Evolutionary conservation across 257 asterid genomes (phyloP), one percentile per base, ranked within the genome.

Genomic region (Solanum paucissectum): DNA sequence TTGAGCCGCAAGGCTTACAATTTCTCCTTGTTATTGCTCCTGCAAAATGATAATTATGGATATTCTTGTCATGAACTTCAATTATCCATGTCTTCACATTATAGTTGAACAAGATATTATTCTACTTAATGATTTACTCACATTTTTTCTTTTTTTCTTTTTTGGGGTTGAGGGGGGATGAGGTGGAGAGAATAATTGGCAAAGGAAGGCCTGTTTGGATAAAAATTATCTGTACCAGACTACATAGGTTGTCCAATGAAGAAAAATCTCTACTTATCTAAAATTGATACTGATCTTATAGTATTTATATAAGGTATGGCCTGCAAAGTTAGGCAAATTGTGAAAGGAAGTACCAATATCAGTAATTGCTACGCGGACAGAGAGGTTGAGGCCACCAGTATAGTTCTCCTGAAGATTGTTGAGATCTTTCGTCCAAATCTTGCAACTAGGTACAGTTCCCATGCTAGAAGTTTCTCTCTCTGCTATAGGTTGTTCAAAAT

Each of bases 381-480:
- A 86, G 82, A 91, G 81, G 27, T 14, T 13, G 84, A 83, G 1
- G 42, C 11, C 27, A 66, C n/a, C 38, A 1, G 4, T 6, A 37
- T 74, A 18, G 73, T 88, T 6, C n/a, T 52, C 88, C 29, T 36
- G 87, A 79, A 91, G 92, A 91, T 86, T 81, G 69, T 5, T 11
- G 25, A 91, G 86, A 25, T 89, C 89, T 46, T 38, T 12, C 0
- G 27, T 84, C 91, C 88, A 89, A 76, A 89, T 44, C 87, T 33
- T 44, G 87, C 92, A 91, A n/a, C n/a, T 12, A 42, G 9, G 3
- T 40, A 6, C 36, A 23, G 55, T 37, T 74, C 0, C 49, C 81
- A 13, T 36, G 83, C 83, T 23, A 60, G 69, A 60, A 60, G 69
- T 23, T 23, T 60, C 36, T 42, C 62, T 42, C 36, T 18, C 36